Conservation (phyloP, 176 grass and related monocot genomes). For the Ensete ventricosum region DNA sequence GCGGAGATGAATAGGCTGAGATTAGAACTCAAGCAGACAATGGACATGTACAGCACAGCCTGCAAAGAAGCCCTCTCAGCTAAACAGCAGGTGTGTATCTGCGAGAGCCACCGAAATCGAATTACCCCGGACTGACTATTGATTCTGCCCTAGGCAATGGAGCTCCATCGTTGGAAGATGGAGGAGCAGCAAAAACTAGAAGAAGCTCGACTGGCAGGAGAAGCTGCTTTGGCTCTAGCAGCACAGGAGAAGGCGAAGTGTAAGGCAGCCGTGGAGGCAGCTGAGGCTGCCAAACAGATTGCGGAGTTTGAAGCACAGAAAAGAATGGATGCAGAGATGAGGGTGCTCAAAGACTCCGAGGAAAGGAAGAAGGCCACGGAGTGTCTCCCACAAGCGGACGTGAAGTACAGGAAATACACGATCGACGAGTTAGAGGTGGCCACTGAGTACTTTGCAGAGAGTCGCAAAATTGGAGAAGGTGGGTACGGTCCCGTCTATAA, state of each 20-base stretch:
- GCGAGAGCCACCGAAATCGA: background rate
- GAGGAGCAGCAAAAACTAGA: slow-evolving; percentile 19
- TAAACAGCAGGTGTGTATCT: slow-evolving; percentile 29
- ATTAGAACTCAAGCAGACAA: slow-evolving; percentile 40
- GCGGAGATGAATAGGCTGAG: slow-evolving; percentile 34
- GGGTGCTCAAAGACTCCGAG: slow-evolving; percentile 19
- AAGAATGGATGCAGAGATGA: slow-evolving; percentile 27
- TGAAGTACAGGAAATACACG: slow-evolving; percentile 34
- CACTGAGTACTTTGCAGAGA: slow-evolving; percentile 18
- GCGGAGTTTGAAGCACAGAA: slow-evolving; percentile 32
- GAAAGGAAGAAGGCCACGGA: slow-evolving; percentile 13
- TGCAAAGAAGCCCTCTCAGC: slow-evolving; percentile 35
- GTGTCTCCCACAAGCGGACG: slow-evolving; percentile 6
- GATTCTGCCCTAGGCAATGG: slow-evolving; percentile 15
- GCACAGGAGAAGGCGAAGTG: slow-evolving; percentile 33
- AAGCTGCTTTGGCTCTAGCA: slow-evolving; percentile 28
- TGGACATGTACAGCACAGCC: slow-evolving; percentile 41
- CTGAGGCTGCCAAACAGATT: slow-evolving; percentile 25
- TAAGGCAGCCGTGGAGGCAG: slow-evolving; percentile 30
- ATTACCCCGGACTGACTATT: background rate
- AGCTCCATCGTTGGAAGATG: slow-evolving; percentile 27
- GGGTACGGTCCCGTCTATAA: slow-evolving; percentile 36
- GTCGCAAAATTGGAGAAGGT: slow-evolving; percentile 36
- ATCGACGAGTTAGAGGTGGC: slow-evolving; percentile 36
- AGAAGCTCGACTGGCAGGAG: slow-evolving; percentile 25